These are phyloP conservation scores for Vigna trinervia DNA, from an alignment of 306 rosid genomes.

Conservation along the genomic window DNA sequence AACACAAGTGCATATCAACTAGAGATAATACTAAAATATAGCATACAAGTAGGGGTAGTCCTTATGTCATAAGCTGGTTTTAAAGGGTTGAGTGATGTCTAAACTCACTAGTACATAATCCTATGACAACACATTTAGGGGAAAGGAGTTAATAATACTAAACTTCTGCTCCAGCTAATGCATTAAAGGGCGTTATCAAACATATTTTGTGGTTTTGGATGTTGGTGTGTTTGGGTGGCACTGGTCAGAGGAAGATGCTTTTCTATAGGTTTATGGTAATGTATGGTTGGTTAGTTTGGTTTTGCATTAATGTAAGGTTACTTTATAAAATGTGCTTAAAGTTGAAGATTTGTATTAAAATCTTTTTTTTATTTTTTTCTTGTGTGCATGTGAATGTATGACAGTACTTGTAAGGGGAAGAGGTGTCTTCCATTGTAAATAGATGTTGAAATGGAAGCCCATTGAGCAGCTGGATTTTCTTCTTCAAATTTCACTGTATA, in stretches of 20 bases:
- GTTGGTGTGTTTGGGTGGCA: conserved; percentile 26
- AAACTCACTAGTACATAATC: no score
- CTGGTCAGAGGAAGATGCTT: not conserved
- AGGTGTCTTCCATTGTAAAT: not conserved
- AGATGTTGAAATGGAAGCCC: conserved; percentile 14
- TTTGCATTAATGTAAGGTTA: conserved; percentile 11
- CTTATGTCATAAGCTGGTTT: no score
- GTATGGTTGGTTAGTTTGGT: conserved; percentile 9
- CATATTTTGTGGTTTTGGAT: conserved; percentile 3
- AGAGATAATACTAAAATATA: no score
- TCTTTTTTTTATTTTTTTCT: not conserved
- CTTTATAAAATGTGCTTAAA: conserved; percentile 17
- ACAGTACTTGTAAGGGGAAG: not conserved
- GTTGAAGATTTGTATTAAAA: not conserved
- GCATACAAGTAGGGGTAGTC: no score
- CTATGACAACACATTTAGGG: not conserved
- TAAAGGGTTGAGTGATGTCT: no score
- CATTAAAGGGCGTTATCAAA: conserved; percentile 14
- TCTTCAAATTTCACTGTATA: conserved; percentile 23
- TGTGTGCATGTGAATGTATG: not conserved
- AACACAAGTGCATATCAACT: no score
- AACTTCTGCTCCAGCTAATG: not conserved
- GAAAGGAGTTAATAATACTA: not conserved
- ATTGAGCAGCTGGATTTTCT: conserved; percentile 17
- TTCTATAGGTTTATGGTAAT: not conserved